Base-by-base conservation (phyloP, 108 stramenopile species). In the Cyclotella atomus region DNA sequence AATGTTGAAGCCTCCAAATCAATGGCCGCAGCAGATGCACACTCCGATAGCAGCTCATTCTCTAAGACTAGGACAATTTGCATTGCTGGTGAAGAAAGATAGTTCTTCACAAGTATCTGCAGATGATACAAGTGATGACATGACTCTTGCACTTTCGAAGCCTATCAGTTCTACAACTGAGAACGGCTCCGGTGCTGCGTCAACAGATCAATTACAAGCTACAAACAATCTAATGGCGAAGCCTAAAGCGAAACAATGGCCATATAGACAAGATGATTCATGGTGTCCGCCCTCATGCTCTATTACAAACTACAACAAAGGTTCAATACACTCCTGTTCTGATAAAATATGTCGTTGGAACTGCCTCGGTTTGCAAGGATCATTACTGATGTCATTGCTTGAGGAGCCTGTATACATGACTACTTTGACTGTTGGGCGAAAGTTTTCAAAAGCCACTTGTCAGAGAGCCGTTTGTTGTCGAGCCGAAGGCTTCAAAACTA, bases 261-360 rank as follows among this genome's bases (percentile, higher is more conserved):
- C 91, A n/a, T 89, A 88, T 21, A 84, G 68, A 29, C 20, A 60
- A 23, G 64, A 80, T n/a, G 91, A 92, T 44, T 74, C 85, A 23
- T 95, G 94, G 94, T 88, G 91, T 59, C 94, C 94, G n/a, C 89
- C 94, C 4, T 90, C 90, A 12, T 89, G 88, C 10, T 83, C 94
- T 9, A 89, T 87, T 23, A 55, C 84, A 23, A 77, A 71, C 28
- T 79, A 56, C 34, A 61, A 75, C 23, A 57, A 71, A 47, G 87
- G 89, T 6, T 64, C 72, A 25, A 68, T 85, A 17, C 89, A 90
- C 45, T 83, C 82, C 28, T 90, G 87, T 68, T 91, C 89, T 1
- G 94, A 95, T 70, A 95, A 95, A 73, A 76, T 95, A 36, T 83
- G 83, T 67, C 81, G 91, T 38, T 95, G 91, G 91, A 95, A 95